Base-by-base conservation (phyloP, 2,329 filamentous ascomycete species). In the Sphaerulina populicola region DNA sequence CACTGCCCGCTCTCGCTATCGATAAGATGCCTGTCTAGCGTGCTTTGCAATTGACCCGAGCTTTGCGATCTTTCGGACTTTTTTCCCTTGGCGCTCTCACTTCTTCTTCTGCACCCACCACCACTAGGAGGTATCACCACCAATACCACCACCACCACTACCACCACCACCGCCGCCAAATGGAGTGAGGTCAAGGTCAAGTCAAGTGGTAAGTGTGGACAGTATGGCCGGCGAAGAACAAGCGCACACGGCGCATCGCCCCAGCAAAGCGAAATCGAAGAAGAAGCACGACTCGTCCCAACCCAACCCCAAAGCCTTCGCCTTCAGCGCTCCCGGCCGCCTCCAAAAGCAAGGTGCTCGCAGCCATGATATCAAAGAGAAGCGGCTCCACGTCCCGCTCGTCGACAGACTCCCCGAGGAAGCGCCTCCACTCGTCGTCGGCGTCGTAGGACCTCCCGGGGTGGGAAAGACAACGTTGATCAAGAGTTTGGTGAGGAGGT, bases 331-430 rank as follows among this genome's bases (percentile, higher is more conserved):
- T 55, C 88, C 90, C 0, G 90, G 89, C 57, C 86, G 85, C 65
- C 77, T 91, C 61, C 81, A 85, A 54, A 85, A 83, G 68, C 81
- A 86, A 59, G 86, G 84, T 4, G 82, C 83, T 47, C 77, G 86
- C 65, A 85, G 82, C 53, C 78, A 83, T 64, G 84, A 88, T 78
- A 82, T 95, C 70, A 93, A 88, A 77, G 94, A 98, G 72, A 96
- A 94, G 72, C 82, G 91, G 53, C 78, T 97, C 36, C 94, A 98
- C 77, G 93, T 98, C 14, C 93, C 93, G 40, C 85, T 95, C 68
- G 86, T 97, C 72, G 93, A 98, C 75, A 84, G 94, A 60, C 77
- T 97, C 27, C 91, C 93, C 59, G 91, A 97, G 71, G 93, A 97
- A 73, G 86, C 93, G 12, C 90, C 93, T 23, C 93, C 93, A 52